Evolutionary conservation across 2,329 filamentous ascomycete genomes (phyloP).

Genomic region (Xylariomycetidae sp.): DNA sequence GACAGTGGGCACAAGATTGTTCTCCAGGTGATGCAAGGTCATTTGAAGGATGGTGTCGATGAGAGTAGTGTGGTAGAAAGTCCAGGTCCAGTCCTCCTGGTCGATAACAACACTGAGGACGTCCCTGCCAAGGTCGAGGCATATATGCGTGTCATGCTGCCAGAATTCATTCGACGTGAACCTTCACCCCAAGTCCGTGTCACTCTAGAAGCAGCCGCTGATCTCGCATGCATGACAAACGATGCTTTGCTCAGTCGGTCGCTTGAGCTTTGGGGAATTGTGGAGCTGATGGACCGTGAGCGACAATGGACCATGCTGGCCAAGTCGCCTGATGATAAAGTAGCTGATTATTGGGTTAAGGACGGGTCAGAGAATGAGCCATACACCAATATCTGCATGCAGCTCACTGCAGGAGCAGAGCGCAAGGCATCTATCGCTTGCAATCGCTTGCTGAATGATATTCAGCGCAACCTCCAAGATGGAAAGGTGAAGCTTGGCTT

Average conservation of each 20-base stretch:
- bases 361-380: conserved; percentile 51
- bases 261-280: conserved; percentile 60
- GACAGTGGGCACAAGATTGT: conserved; percentile 40
- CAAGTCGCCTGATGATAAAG: conserved; percentile 37
- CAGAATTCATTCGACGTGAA: conserved; percentile 54
- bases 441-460: conserved; percentile 52
- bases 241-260: conserved; percentile 54
- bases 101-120: conserved; percentile 58
- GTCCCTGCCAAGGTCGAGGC: conserved; percentile 53
- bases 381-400: conserved; percentile 59
- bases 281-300: conserved; percentile 62
- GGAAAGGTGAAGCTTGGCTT: conserved; percentile 57
- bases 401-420: conserved; percentile 61
- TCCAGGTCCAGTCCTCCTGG: conserved; percentile 41
- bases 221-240: conserved; percentile 41
- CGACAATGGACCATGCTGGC: conserved; percentile 55
- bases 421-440: conserved; percentile 58
- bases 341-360: conserved; percentile 42
- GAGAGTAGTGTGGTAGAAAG: conserved; percentile 25
- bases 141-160: conserved; percentile 56
- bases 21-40: conserved; percentile 38
- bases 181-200: conserved; percentile 56
- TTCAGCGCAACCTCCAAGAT: conserved; percentile 58
- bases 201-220: conserved; percentile 47
- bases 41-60: conserved; percentile 26